Conservation (phyloP, 148 eudicot species). For the Oxyria digyna region DNA sequence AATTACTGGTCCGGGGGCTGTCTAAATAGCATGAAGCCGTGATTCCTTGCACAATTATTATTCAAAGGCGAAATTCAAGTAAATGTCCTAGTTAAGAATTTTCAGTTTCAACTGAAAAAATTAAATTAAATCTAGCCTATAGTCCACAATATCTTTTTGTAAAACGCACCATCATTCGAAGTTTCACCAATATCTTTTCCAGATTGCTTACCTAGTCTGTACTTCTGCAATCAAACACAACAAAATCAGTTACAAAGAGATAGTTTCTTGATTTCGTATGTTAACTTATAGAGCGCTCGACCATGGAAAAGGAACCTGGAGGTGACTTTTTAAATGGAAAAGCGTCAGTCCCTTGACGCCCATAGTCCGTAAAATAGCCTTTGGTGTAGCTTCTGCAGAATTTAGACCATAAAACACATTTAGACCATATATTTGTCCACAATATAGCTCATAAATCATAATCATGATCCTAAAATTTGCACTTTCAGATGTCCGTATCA, state of each 20-base stretch:
- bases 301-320: conserved; percentile 31
- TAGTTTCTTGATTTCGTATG: background rate
- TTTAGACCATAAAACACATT: conserved; percentile 9
- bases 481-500: no score
- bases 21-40: conserved; percentile 43
- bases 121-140: background rate
- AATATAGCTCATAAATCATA: background rate
- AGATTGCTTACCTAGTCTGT: conserved; percentile 82
- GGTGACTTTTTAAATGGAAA: conserved; percentile 80
- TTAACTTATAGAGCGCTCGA: background rate
- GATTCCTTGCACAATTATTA: conserved; percentile 26
- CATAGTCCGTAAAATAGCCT: conserved; percentile 79
- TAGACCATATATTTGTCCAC: background rate
- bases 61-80: background rate
- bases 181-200: conserved; percentile 70
- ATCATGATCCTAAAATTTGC: background rate
- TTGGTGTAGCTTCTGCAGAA: conserved; percentile 64
- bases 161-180: conserved; percentile 63
- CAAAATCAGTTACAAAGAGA: background rate
- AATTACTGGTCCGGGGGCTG: conserved; percentile 48
- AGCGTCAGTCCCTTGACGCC: conserved; percentile 81
- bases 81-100: background rate
- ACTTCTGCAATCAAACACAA: conserved; percentile 51
- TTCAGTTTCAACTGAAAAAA: background rate
- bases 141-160: background rate